phyloP scores from a whole-genome alignment of 129 eudicot genomes.

The Solidago caesia region DNA sequence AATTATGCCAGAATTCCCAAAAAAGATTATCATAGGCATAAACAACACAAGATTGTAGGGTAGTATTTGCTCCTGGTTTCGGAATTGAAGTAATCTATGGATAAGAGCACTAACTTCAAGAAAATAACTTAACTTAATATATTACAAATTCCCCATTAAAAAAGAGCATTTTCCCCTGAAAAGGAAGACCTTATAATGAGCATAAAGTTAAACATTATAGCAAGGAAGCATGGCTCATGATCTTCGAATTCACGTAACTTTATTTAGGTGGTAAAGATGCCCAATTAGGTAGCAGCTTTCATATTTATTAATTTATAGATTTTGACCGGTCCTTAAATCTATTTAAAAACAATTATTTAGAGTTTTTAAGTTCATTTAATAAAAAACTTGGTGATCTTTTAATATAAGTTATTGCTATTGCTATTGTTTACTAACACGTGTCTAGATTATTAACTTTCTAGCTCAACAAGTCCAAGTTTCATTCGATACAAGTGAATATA shows the following conservation, averaged over 20 bases:
- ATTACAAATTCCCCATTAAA: background rate
- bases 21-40: no score
- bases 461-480: background rate
- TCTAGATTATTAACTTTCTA: background rate
- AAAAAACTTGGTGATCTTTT: background rate
- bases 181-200: background rate
- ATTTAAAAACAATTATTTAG: background rate
- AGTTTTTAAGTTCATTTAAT: background rate
- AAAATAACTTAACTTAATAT: background rate
- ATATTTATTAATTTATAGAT: no score
- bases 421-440: background rate
- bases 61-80: background rate
- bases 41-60: no score
- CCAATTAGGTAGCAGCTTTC: background rate
- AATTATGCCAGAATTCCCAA: no score
- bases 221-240: background rate
- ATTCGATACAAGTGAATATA: background rate
- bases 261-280: background rate
- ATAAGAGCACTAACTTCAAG: background rate
- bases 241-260: background rate
- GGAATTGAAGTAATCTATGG: background rate
- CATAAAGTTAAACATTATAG: background rate
- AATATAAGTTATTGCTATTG: background rate
- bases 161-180: background rate
- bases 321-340: background rate